A percentile compares a stretch with the other conserved stretches of the same genome.
Conservation (phyloP, 192 early-diverging fungal genomes). For the Allomyces arbusculus region DNA sequence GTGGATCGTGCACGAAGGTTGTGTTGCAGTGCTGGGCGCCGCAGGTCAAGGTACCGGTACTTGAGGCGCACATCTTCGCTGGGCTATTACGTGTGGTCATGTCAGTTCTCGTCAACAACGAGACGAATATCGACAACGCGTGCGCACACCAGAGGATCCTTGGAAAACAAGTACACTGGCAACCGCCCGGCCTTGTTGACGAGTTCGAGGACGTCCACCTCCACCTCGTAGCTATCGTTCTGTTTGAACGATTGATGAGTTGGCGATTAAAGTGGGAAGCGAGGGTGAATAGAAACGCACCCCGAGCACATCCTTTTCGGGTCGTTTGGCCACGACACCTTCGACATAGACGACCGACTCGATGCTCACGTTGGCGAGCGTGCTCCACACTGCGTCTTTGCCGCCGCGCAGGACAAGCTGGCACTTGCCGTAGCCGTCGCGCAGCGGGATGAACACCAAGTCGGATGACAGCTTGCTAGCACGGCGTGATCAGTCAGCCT, state of each 20-base stretch:
- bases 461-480: slow-evolving; percentile 41
- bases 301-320: slow-evolving; percentile 22
- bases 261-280: not conserved
- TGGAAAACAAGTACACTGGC: slow-evolving; percentile 35
- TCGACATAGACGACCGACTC: slow-evolving; percentile 53
- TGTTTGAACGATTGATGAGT: not conserved
- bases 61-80: slow-evolving; percentile 56
- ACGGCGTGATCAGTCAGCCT: too few species aligned
- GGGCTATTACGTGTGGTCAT: slow-evolving; percentile 17
- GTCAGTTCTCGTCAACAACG: not conserved
- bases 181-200: slow-evolving; percentile 46
- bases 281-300: not conserved
- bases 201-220: slow-evolving; percentile 28
- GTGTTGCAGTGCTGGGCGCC: slow-evolving; percentile 48
- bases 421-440: slow-evolving; percentile 51
- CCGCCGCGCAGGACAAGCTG: slow-evolving; percentile 40
- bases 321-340: slow-evolving; percentile 40
- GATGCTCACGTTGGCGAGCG: slow-evolving; percentile 28
- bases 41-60: slow-evolving; percentile 62
- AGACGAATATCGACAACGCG: not conserved
- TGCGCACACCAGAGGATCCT: slow-evolving; percentile 5
- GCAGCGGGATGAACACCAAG: slow-evolving; percentile 54
- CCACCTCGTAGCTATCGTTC: slow-evolving; percentile 26
- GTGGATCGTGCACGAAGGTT: slow-evolving; percentile 51
- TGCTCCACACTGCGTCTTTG: slow-evolving; percentile 6